Base-by-base conservation (phyloP, 1,284 basidiomycete genomes). In the Xerocomus nothofagi region DNA sequence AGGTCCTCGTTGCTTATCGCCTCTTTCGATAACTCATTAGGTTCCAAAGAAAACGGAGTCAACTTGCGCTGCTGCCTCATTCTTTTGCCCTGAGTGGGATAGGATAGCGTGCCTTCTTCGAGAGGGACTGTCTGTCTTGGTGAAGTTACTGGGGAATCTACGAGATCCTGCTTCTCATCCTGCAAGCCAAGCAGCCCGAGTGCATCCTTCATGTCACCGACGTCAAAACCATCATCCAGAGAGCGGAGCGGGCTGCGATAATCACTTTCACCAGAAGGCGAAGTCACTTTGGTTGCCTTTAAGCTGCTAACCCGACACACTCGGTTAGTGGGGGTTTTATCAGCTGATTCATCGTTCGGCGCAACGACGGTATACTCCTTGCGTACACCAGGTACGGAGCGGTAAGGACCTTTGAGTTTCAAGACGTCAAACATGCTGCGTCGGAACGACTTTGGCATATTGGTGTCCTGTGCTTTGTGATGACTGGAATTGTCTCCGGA, bases 361-460 rank as follows among this genome's bases (percentile, higher is more conserved):
- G 14, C 11, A 12, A 53, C 24, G 24, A 17, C 30, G 3, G 42
- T 6, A 37, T 54, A 44, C 15, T 44, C 42, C 12, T 43, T 34
- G 31, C 12, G 43, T 15, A 14, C 18, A 17, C 21, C 44, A 12
- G 44, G 39, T 14, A 31, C 26, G 15, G 39, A 24, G 7, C 23
- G 58, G 23, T 43, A 29, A 32, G 44, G 37, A 20, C 39, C 34
- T 20, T 44, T 61, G 24, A 62, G 53, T 20, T 42, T 62, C 45
- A 67, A 44, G 14, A 66, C 47, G 42, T 66, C 65, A 32, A 65
- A 53, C 61, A 66, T 62, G 51, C 61, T 65, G 6, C 59, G 65
- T 38, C 59, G 61, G 30, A 58, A 54, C 23, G 54, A 45, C 47
- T 56, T 66, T 3, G 51, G 49, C 6, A 52, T 18, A n/a, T 21